These are phyloP conservation scores for Aspergillus floridensis DNA, from an alignment of 2,329 filamentous ascomycete genomes.

Conservation along the genomic window DNA sequence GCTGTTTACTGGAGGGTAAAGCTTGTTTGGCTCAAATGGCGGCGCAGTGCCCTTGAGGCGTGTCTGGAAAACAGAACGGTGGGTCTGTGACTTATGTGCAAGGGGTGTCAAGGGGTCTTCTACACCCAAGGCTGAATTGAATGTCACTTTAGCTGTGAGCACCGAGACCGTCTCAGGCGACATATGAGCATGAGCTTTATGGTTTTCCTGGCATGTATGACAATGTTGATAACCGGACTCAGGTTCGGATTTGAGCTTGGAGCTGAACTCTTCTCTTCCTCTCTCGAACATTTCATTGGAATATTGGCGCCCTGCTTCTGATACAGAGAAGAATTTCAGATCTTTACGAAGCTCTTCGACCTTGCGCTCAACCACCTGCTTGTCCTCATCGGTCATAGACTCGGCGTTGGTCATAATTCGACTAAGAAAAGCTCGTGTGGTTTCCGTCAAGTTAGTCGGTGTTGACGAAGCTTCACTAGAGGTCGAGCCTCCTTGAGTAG, in stretches of 20 bases:
- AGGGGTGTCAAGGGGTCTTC: background rate
- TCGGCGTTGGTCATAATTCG: background rate
- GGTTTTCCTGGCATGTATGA: background rate
- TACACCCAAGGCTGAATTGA: background rate
- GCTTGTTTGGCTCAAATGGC: background rate
- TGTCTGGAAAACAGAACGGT: background rate
- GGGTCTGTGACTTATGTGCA: background rate
- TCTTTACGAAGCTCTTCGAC: conserved; percentile 24
- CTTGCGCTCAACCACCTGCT: conserved; percentile 8
- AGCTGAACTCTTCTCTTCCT: background rate
- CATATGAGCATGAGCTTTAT: background rate
- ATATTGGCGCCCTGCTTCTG: conserved; percentile 16
- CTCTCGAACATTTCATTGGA: conserved; percentile 14
- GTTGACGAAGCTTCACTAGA: background rate
- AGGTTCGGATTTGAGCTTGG: background rate
- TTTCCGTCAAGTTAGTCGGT: background rate
- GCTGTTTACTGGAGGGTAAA: background rate
- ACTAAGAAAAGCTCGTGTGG: conserved; percentile 3
- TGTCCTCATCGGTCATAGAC: background rate
- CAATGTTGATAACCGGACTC: background rate
- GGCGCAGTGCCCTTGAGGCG: conserved; percentile 1
- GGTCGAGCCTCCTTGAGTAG: background rate
- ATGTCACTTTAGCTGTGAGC: background rate
- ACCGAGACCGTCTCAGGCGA: background rate
- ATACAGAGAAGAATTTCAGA: conserved; percentile 14